phyloP scores from a whole-genome alignment of 768 basidiomycete species.

The Kwoniella sp. region DNA sequence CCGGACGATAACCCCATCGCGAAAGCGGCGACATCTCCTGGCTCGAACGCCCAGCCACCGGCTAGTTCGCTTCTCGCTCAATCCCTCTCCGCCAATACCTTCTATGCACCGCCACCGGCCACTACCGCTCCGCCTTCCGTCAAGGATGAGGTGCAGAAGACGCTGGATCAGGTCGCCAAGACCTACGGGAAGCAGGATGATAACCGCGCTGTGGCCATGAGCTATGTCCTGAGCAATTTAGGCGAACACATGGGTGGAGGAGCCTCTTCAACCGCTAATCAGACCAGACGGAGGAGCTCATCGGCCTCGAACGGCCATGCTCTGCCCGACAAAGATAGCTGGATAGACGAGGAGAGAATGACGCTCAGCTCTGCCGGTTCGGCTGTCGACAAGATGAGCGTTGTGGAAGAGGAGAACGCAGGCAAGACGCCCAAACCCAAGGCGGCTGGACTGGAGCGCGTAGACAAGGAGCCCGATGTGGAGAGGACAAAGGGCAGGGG shows the following conservation, averaged over 20 bases:
- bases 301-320: constrained; percentile 7
- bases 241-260: constrained; percentile 18
- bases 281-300: constrained; percentile 9
- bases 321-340: constrained; percentile 35
- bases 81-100: constrained; percentile 36
- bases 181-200: constrained; percentile 25
- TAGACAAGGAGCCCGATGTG: constrained; percentile 12
- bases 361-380: constrained; percentile 2
- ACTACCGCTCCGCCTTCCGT: constrained; percentile 1
- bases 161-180: constrained; percentile 13
- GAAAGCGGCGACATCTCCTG: constrained; percentile 11
- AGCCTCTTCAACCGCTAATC: neutral
- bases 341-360: constrained; percentile 34
- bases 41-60: constrained; percentile 2
- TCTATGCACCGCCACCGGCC: constrained; percentile 18
- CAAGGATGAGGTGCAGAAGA: constrained; percentile 19
- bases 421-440: constrained; percentile 27
- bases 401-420: constrained; percentile 16
- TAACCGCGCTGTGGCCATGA: constrained; percentile 32
- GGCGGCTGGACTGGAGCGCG: constrained; percentile 17
- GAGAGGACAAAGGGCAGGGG: constrained; percentile 26
- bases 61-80: constrained; percentile 32
- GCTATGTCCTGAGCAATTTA: constrained; percentile 27
- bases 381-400: constrained; percentile 12
- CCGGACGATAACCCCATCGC: constrained; percentile 23